phyloP scores from a whole-genome alignment of 768 basidiomycete genomes.

The Stropharia rugosoannulata region DNA sequence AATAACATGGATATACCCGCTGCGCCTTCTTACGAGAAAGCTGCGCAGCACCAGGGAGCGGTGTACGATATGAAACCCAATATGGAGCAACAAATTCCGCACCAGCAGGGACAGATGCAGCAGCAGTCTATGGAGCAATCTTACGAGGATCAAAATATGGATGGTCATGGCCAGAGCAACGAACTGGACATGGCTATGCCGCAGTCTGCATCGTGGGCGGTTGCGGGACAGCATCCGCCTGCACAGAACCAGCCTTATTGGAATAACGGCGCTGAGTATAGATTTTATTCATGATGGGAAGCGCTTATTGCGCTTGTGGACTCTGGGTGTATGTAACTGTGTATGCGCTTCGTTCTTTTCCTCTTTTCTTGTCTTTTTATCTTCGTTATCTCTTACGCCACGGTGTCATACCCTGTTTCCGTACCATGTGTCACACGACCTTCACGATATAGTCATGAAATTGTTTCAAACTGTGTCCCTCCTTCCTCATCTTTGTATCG shows the following conservation, averaged over 20 bases:
- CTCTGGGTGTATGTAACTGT: no score
- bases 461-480: no score
- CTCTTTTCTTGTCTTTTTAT: no score
- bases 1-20: constrained; percentile 14
- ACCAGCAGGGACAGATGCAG: constrained; percentile 10
- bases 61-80: constrained; percentile 29
- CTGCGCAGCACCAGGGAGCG: constrained; percentile 15
- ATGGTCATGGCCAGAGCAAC: constrained; percentile 8
- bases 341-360: no score
- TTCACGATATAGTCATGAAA: no score
- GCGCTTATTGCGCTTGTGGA: no score
- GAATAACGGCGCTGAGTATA: constrained; percentile 12
- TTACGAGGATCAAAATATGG: constrained; percentile 10
- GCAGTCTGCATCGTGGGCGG: constrained; percentile 1
- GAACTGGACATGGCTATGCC: constrained; percentile 8
- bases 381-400: no score
- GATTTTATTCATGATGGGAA: constrained; percentile 7
- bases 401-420: no score
- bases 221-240: constrained; percentile 8
- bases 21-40: constrained; percentile 21
- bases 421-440: no score
- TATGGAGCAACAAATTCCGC: constrained; percentile 21
- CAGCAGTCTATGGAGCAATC: constrained; percentile 5
- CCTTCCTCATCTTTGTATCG: no score
- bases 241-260: constrained; percentile 12